phyloP scores from a whole-genome alignment of 163 green algal species.

The Chloromonas sp. region DNA sequence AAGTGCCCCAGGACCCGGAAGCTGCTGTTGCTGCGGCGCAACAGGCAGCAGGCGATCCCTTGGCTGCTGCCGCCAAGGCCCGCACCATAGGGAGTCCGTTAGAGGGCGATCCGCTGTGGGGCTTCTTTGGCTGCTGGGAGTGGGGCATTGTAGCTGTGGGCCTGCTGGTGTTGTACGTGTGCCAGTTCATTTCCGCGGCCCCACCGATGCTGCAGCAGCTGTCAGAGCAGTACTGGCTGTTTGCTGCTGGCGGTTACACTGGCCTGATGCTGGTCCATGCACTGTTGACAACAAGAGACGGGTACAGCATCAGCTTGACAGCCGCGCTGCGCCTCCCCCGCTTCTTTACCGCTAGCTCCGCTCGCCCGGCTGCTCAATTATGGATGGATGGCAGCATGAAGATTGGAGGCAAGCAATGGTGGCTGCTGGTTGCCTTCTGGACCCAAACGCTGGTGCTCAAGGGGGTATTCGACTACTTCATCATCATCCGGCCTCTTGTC shows the following conservation, averaged over 20 bases:
- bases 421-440: constrained; percentile 9
- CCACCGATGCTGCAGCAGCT: constrained; percentile 9
- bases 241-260: constrained; percentile 22
- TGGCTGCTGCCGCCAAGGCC: not conserved
- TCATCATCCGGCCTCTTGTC: constrained; percentile 29
- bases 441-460: constrained; percentile 19
- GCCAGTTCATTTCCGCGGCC: constrained; percentile 14
- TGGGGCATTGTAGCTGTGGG: constrained; percentile 16
- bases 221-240: constrained; percentile 23
- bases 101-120: constrained; percentile 22
- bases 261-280: constrained; percentile 18
- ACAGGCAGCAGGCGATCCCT: not conserved
- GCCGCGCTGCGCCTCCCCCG: constrained; percentile 18
- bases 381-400: constrained; percentile 22
- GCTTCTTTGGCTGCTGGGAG: constrained; percentile 27
- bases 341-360: constrained; percentile 10
- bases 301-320: constrained; percentile 20
- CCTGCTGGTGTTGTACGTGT: constrained; percentile 17
- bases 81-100: not conserved
- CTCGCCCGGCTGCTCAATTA: constrained; percentile 9
- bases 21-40: not conserved
- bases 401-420: constrained; percentile 11
- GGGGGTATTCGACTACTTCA: constrained; percentile 32
- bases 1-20: not conserved
- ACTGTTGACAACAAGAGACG: constrained; percentile 24